A percentile compares a stretch with the other conserved stretches of the same genome.
phyloP scores from a whole-genome alignment of 1,284 basidiomycete species.

The Sphaerobolus stellatus region DNA sequence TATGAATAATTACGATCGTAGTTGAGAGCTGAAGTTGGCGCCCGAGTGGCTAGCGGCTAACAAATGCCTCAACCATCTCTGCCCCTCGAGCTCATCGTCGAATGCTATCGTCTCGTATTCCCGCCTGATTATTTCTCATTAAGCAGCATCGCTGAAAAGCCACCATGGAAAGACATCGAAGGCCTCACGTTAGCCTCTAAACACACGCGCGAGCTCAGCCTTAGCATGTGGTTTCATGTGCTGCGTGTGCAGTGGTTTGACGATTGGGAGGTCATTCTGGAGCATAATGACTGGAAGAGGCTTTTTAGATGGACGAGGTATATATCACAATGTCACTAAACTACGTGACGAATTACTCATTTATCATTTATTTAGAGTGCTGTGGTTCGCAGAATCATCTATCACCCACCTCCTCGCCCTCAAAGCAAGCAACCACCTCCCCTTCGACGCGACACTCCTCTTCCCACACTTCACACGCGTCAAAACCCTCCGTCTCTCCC shows the following conservation, averaged over 20 bases:
- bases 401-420: background rate
- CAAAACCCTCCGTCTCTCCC: slow-evolving; percentile 2
- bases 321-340: background rate
- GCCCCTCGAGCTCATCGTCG: background rate
- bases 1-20: background rate
- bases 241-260: slow-evolving; percentile 1
- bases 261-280: slow-evolving; percentile 4
- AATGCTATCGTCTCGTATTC: slow-evolving; percentile 3
- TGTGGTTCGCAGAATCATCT: background rate
- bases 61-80: background rate
- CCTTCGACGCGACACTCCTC: background rate
- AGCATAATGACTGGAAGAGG: background rate
- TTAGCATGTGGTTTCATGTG: slow-evolving; percentile 11
- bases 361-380: background rate
- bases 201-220: background rate
- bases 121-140: background rate
- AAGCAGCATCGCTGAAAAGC: background rate
- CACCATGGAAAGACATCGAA: slow-evolving; percentile 9
- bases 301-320: slow-evolving; percentile 6
- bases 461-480: background rate
- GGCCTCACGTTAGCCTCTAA: slow-evolving; percentile 7
- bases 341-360: background rate
- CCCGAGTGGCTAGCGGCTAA: background rate
- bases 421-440: too few relatives aligned
- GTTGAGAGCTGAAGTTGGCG: background rate